phyloP scores from a whole-genome alignment of 768 basidiomycete genomes.

The Chalciporus sphaerocephalus region DNA sequence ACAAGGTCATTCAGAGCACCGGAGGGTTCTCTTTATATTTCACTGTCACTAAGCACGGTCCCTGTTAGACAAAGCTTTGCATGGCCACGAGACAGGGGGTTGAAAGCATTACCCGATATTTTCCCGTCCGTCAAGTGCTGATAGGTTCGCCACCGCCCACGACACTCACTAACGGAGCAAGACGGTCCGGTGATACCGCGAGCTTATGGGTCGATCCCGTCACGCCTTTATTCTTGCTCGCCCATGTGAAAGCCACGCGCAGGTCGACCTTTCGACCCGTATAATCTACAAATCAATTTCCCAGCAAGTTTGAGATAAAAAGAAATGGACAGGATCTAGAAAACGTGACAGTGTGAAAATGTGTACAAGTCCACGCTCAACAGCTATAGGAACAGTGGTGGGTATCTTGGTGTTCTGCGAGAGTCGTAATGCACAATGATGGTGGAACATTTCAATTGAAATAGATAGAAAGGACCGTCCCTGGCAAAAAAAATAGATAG shows the following conservation, averaged over 20 bases:
- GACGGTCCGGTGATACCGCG: too few relatives aligned
- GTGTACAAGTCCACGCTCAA: slow-evolving; percentile 24
- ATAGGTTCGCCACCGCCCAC: background rate
- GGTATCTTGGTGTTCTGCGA: slow-evolving; percentile 34
- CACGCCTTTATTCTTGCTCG: background rate
- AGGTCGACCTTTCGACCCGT: background rate
- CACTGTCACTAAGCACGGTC: background rate
- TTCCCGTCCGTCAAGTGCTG: slow-evolving; percentile 8
- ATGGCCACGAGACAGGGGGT: slow-evolving; percentile 3
- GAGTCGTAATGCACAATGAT: slow-evolving; percentile 28
- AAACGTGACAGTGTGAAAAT: slow-evolving; percentile 14
- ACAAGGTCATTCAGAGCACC: background rate
- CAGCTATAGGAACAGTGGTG: slow-evolving; percentile 30
- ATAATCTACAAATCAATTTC: slow-evolving; percentile 23
- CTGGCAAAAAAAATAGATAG: slow-evolving; percentile 15
- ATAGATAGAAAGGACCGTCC: slow-evolving; percentile 29
- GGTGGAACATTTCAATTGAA: slow-evolving; percentile 24
- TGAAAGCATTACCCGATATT: slow-evolving; percentile 11
- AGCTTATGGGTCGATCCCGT: background rate
- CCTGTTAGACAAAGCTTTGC: background rate
- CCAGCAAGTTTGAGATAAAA: slow-evolving; percentile 7
- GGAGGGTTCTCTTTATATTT: background rate
- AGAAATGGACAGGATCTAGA: slow-evolving; percentile 13
- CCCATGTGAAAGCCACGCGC: background rate
- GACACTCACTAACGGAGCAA: background rate